Percentiles rank a stretch among this genome's conserved stretches.
These are phyloP conservation scores for Paramyrothecium roridum DNA, from an alignment of 2,329 filamentous ascomycete species.

Conservation along the genomic window DNA sequence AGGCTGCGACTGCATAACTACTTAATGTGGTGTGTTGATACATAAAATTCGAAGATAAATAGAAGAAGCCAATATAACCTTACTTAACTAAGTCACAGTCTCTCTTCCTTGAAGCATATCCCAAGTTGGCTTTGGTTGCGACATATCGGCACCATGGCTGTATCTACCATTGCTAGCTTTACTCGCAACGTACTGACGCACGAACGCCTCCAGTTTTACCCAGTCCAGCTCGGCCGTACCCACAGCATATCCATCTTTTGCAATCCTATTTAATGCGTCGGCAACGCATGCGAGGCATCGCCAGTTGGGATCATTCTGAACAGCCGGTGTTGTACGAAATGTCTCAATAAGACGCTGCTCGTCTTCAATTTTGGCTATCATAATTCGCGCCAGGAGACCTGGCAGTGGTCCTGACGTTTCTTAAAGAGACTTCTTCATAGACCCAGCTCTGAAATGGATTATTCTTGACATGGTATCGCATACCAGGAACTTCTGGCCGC, in stretches of 20 bases:
- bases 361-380: conserved; percentile 35
- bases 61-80: no score
- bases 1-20: no score
- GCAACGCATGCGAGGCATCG: conserved; percentile 36
- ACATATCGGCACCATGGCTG: conserved; percentile 2
- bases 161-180: conserved; percentile 25
- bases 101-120: conserved; percentile 22
- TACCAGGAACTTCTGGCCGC: conserved; percentile 14
- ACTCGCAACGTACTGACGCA: conserved; percentile 27
- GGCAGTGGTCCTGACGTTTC: conserved; percentile 15
- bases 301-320: conserved; percentile 31
- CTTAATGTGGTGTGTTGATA: no score
- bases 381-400: conserved; percentile 31
- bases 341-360: conserved; percentile 25
- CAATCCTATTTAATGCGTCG: conserved; percentile 27
- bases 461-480: conserved; percentile 30
- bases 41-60: no score
- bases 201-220: conserved; percentile 27
- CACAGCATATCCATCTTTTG: conserved; percentile 29
- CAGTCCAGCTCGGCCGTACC: conserved; percentile 34
- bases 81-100: conserved; percentile 12
- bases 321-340: conserved; percentile 25
- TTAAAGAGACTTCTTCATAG: conserved; percentile 17
- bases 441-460: conserved; percentile 12
- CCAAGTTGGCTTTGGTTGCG: conserved; percentile 24